Evolutionary conservation across 148 eudicot species (phyloP).

Genomic region (Tetragonia tetragonoides): DNA sequence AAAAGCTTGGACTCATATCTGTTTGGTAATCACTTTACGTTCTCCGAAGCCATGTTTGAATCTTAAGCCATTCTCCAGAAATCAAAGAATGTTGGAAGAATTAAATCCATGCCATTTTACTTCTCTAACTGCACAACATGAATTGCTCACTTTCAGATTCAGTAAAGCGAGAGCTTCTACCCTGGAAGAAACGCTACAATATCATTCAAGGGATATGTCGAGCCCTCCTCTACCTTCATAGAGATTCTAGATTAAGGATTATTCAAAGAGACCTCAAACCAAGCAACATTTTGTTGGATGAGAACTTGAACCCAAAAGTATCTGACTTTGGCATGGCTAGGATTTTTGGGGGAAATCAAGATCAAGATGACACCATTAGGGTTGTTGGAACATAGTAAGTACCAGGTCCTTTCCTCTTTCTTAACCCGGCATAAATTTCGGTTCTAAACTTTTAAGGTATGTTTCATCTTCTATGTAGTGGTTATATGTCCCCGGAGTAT

Average conservation of each 20-base stretch:
- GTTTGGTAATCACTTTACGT: slow-evolving; percentile 30
- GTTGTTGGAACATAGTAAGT: slow-evolving; percentile 66
- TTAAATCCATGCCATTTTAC: neutral
- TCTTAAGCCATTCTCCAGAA: neutral
- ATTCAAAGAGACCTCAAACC: slow-evolving; percentile 58
- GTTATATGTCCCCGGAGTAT: slow-evolving; percentile 37
- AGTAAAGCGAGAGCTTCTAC: slow-evolving; percentile 21
- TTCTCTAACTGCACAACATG: too few relatives aligned
- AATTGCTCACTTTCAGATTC: slow-evolving; percentile 15
- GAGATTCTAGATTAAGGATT: slow-evolving; percentile 54
- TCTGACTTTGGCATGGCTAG: slow-evolving; percentile 71
- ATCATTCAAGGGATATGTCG: slow-evolving; percentile 55
- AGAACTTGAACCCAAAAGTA: slow-evolving; percentile 48
- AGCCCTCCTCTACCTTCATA: slow-evolving; percentile 55
- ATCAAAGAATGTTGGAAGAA: slow-evolving; percentile 9
- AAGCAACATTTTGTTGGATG: slow-evolving; percentile 52
- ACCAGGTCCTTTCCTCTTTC: too few relatives aligned
- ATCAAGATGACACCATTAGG: slow-evolving; percentile 43
- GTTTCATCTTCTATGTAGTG: slow-evolving; percentile 8
- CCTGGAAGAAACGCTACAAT: slow-evolving; percentile 49
- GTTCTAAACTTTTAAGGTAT: too few relatives aligned
- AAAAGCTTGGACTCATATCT: slow-evolving; percentile 49
- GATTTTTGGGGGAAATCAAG: slow-evolving; percentile 40
- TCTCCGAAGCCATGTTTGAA: too few relatives aligned
- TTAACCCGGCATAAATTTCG: too few relatives aligned